phyloP scores from a whole-genome alignment of 441 rosid genomes.

The Erodium texanum region DNA sequence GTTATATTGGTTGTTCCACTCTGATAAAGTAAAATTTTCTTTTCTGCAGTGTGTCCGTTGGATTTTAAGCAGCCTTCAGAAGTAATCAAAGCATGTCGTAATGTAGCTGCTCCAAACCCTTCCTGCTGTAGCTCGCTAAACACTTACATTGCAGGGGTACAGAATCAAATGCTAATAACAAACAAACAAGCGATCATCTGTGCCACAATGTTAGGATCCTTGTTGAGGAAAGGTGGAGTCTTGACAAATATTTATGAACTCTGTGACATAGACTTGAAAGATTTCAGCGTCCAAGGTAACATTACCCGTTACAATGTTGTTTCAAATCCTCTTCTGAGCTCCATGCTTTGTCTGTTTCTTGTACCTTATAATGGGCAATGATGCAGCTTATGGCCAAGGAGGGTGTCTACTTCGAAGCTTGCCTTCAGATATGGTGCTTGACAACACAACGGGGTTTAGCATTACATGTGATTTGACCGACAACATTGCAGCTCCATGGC shows the following conservation, averaged over 20 bases:
- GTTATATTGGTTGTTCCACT: conserved; percentile 12
- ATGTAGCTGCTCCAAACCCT: conserved; percentile 82
- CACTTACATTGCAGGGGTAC: conserved; percentile 68
- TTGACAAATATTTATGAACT: conserved; percentile 82
- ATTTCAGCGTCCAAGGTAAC: conserved; percentile 88
- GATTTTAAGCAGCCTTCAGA: conserved; percentile 66
- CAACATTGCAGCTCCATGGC: conserved; percentile 97
- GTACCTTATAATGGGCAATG: background rate
- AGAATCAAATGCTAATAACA: conserved; percentile 88
- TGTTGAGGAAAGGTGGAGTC: conserved; percentile 78
- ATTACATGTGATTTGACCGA: conserved; percentile 90
- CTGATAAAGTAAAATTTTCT: conserved; percentile 16
- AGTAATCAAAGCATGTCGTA: conserved; percentile 77
- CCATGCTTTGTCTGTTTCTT: background rate
- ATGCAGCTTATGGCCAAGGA: conserved; percentile 2
- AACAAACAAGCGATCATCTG: conserved; percentile 93
- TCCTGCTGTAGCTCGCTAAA: conserved; percentile 89
- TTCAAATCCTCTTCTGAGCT: background rate
- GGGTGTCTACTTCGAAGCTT: conserved; percentile 89
- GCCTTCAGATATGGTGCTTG: conserved; percentile 74
- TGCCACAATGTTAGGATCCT: conserved; percentile 72
- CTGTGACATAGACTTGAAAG: conserved; percentile 94
- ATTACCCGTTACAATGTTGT: conserved; percentile 12
- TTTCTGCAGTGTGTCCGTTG: conserved; percentile 86
- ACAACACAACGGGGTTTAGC: conserved; percentile 79